These are phyloP conservation scores for Sordaria brevicollis DNA, from an alignment of 495 filamentous ascomycete species.

Conservation along the genomic window DNA sequence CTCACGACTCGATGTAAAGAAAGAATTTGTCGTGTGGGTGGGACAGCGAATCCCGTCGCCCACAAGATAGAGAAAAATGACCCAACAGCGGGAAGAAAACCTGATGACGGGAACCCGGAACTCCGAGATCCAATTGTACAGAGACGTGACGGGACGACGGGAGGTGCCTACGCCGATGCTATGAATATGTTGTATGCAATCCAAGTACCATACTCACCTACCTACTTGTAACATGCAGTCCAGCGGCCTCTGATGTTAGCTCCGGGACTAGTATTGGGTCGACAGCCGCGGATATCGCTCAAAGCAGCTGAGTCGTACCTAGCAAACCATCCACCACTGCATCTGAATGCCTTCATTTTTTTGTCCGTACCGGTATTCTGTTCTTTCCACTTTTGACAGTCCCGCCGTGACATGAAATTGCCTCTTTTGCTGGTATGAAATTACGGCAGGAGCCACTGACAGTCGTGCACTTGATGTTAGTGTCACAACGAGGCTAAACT, in stretches of 20 bases:
- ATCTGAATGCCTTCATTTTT: background rate
- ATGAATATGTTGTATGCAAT: background rate
- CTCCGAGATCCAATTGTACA: background rate
- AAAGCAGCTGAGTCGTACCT: background rate
- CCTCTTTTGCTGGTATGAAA: background rate
- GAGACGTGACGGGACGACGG: no score
- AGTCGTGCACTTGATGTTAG: background rate
- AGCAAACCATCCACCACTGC: no score
- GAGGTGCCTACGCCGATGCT: background rate
- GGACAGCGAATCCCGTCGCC: background rate
- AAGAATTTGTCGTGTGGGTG: background rate
- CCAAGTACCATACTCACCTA: background rate
- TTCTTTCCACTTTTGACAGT: background rate
- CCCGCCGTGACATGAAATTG: background rate
- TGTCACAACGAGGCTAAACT: background rate
- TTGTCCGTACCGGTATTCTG: background rate
- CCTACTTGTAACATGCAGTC: no score
- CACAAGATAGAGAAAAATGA: background rate
- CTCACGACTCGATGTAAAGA: no score
- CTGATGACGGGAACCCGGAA: background rate
- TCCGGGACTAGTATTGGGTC: background rate
- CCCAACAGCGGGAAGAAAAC: background rate
- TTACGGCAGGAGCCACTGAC: background rate
- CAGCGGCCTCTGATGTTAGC: no score
- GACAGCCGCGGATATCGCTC: background rate